These are phyloP conservation scores for Neocucurbitaria cava DNA, from an alignment of 2,329 filamentous ascomycete species.

Conservation along the genomic window DNA sequence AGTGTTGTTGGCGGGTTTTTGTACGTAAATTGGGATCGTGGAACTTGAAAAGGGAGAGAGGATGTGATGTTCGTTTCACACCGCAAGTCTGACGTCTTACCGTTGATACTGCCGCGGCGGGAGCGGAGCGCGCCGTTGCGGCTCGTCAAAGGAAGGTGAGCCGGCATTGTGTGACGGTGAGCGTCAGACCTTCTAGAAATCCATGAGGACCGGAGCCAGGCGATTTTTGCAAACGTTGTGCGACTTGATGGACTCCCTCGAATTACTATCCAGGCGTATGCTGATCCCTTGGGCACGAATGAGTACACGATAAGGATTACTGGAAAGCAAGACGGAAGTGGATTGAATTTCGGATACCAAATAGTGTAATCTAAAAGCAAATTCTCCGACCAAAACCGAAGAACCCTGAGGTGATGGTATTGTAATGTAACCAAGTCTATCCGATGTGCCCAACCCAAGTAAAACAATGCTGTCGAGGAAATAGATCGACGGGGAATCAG, in stretches of 20 bases:
- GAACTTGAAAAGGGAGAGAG: background rate
- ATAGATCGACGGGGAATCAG: constrained; percentile 16
- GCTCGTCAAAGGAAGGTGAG: background rate
- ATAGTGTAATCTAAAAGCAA: background rate
- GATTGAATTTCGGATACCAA: background rate
- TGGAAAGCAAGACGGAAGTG: no score
- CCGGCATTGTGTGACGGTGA: background rate
- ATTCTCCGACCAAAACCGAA: background rate
- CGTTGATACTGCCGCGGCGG: constrained; percentile 6
- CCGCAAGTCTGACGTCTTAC: constrained; percentile 1
- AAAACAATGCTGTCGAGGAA: constrained; percentile 5
- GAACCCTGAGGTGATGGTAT: background rate
- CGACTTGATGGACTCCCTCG: background rate
- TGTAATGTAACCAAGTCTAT: background rate
- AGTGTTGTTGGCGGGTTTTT: no score
- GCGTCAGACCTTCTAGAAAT: constrained; percentile 2
- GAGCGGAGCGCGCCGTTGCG: constrained; percentile 25
- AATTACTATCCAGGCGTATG: no score
- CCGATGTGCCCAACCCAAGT: background rate
- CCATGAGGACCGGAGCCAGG: background rate
- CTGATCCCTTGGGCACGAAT: background rate
- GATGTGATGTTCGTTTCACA: background rate
- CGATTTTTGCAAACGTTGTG: background rate
- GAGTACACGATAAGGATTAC: background rate
- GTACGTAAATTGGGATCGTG: background rate